Evolutionary conservation across 768 basidiomycete species (phyloP).

Genomic region (Leccinum variicolor): DNA sequence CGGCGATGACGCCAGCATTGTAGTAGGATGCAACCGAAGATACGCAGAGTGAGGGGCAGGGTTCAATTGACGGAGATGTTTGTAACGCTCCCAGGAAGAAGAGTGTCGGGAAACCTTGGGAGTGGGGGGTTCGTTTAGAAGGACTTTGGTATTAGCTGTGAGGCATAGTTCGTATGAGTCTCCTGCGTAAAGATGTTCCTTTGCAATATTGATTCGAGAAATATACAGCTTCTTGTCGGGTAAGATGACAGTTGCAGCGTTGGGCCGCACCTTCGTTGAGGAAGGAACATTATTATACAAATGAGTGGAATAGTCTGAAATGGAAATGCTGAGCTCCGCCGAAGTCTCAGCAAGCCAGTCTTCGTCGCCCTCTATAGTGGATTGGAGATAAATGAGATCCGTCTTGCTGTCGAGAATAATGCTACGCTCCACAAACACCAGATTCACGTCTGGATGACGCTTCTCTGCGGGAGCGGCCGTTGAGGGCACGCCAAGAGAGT

Average conservation of each 20-base stretch:
- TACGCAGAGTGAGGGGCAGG: conserved; percentile 89
- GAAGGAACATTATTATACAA: conserved; percentile 17
- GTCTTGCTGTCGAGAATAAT: conserved; percentile 59
- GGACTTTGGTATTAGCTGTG: conserved; percentile 67
- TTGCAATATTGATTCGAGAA: conserved; percentile 61
- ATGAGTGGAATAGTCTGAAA: conserved; percentile 11
- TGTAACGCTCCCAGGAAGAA: conserved; percentile 72
- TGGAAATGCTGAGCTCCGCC: conserved; percentile 12
- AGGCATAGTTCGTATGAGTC: conserved; percentile 94
- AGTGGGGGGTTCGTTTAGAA: conserved; percentile 36
- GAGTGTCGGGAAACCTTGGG: conserved; percentile 13
- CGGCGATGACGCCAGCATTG: conserved; percentile 83
- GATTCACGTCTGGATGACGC: conserved; percentile 66
- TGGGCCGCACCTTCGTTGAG: conserved; percentile 23
- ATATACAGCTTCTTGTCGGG: conserved; percentile 65
- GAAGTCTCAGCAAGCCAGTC: conserved; percentile 55
- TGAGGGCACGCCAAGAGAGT: conserved; percentile 47
- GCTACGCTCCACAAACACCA: conserved; percentile 77
- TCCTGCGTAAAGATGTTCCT: conserved; percentile 74
- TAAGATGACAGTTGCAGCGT: conserved; percentile 38
- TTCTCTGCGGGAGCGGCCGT: conserved; percentile 25
- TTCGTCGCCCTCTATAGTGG: conserved; percentile 54
- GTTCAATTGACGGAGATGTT: conserved; percentile 66
- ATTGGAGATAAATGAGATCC: conserved; percentile 58
- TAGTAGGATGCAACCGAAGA: conserved; percentile 71